phyloP scores from a whole-genome alignment of 129 eudicot genomes.

The Chrysanthemum seticuspe region DNA sequence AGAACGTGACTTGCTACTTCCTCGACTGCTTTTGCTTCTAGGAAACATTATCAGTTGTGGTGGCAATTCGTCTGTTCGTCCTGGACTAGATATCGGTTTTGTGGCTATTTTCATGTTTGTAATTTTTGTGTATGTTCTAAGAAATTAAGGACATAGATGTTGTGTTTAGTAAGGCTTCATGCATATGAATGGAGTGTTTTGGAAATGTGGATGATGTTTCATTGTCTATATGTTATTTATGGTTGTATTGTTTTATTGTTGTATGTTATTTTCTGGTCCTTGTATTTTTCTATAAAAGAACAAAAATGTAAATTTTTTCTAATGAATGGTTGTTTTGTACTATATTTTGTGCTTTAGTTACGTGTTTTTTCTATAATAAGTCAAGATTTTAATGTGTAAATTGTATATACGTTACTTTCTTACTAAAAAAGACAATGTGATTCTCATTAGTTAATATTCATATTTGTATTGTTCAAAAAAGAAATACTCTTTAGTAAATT shows the following conservation, averaged over 20 bases:
- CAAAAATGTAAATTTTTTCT: background rate
- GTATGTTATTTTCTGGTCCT: background rate
- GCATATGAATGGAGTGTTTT: constrained; percentile 19
- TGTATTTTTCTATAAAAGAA: background rate
- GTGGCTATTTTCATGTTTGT: constrained; percentile 39
- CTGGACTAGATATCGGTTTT: constrained; percentile 62
- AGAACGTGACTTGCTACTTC: constrained; percentile 48
- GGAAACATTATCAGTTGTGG: constrained; percentile 65
- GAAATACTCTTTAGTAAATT: too few species aligned
- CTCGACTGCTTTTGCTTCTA: constrained; percentile 51
- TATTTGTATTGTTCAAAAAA: too few species aligned
- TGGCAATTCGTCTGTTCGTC: constrained; percentile 57
- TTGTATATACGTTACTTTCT: too few species aligned
- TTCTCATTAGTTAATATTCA: too few species aligned
- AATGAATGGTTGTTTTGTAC: background rate
- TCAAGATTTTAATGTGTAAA: too few species aligned
- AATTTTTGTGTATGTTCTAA: background rate
- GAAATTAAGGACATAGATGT: background rate
- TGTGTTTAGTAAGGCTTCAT: constrained; percentile 25
- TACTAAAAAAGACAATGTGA: too few species aligned
- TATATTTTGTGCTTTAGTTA: background rate
- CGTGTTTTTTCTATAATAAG: too few species aligned
- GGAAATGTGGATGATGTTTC: constrained; percentile 31
- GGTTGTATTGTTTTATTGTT: constrained; percentile 8
- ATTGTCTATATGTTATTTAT: constrained; percentile 29